Conservation (phyloP, 225 moss, liverwort and hornwort genomes). For the Thuidium tamariscinum region DNA sequence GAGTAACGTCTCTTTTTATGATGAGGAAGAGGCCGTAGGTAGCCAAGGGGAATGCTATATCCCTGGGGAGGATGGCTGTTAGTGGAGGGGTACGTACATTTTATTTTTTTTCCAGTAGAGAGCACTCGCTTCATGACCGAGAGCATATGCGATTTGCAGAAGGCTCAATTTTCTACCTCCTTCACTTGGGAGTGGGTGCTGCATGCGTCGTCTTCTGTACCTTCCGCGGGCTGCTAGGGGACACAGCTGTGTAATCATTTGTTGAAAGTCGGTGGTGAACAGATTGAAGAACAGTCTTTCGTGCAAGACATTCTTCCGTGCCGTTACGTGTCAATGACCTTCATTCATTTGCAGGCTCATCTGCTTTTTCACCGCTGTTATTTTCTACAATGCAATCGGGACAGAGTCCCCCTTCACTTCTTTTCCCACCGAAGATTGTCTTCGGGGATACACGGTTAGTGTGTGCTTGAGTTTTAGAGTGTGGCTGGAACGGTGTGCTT, state of each 20-base stretch:
- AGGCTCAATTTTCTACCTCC: constrained; percentile 28
- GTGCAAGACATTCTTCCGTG: not conserved
- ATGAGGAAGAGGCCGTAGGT: not conserved
- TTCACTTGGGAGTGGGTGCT: constrained; percentile 8
- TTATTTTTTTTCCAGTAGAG: not conserved
- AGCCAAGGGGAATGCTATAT: not conserved
- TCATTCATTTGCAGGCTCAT: not conserved
- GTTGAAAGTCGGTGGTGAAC: constrained; percentile 5
- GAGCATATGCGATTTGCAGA: constrained; percentile 19
- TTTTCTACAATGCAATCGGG: not conserved
- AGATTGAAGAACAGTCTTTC: not conserved
- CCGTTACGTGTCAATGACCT: not conserved
- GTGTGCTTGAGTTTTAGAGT: not conserved
- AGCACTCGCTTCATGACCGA: constrained; percentile 3
- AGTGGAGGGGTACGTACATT: constrained; percentile 3
- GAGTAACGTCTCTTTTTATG: constrained; percentile 9
- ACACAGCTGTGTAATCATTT: constrained; percentile 14
- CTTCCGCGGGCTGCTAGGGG: not conserved
- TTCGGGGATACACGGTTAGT: not conserved
- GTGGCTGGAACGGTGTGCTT: not conserved
- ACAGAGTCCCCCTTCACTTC: not conserved
- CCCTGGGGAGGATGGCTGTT: not conserved
- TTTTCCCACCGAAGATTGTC: not conserved
- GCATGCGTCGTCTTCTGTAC: not conserved
- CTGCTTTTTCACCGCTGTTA: not conserved